Conservation (phyloP, 73 alveolate genomes). For the Symbiodinium natans region DNA sequence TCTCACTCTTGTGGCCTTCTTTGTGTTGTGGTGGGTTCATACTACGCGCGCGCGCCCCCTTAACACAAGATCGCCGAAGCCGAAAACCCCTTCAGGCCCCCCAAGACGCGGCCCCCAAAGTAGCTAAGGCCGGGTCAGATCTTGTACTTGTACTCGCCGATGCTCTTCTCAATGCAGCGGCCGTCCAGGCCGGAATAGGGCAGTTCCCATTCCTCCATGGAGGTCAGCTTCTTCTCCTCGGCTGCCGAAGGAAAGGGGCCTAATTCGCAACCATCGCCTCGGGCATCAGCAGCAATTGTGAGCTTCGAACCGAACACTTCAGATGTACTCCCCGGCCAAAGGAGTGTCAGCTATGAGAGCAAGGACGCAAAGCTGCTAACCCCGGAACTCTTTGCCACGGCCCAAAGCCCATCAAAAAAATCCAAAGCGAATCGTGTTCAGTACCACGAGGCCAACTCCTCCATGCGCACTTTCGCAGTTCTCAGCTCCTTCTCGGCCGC, state of each 20-base stretch:
- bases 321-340: neutral
- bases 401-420: too few relatives aligned
- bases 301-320: neutral
- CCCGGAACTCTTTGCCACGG: too few relatives aligned
- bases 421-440: too few relatives aligned
- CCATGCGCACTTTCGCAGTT: slow-evolving; percentile 8
- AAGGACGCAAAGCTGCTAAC: too few relatives aligned
- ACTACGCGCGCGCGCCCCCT: too few relatives aligned
- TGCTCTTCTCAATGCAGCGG: slow-evolving; percentile 87
- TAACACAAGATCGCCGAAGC: too few relatives aligned
- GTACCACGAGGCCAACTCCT: neutral
- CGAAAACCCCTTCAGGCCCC: too few relatives aligned
- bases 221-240: slow-evolving; percentile 35
- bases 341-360: neutral
- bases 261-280: neutral
- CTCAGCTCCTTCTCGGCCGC: slow-evolving; percentile 37
- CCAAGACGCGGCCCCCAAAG: too few relatives aligned
- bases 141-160: slow-evolving; percentile 87
- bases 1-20: too few relatives aligned
- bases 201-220: slow-evolving; percentile 68
- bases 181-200: slow-evolving; percentile 61
- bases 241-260: neutral
- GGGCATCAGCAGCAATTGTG: neutral
- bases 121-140: too few relatives aligned
- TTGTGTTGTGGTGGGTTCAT: too few relatives aligned